These are phyloP conservation scores for Lentinula edodes DNA, from an alignment of 768 basidiomycete species.

Conservation along the genomic window DNA sequence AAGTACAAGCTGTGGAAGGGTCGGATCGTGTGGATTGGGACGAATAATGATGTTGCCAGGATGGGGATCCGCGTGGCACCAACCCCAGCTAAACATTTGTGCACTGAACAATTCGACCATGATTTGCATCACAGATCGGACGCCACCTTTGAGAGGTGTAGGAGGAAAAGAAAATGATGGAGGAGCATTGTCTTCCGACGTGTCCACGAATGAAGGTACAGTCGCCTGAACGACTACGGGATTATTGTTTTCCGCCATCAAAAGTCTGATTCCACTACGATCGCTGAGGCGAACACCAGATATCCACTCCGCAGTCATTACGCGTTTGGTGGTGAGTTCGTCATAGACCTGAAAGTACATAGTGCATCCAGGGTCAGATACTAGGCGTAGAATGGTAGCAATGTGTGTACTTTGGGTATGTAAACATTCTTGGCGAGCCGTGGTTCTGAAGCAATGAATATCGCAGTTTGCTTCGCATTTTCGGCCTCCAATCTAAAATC, in stretches of 20 bases:
- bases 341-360: constrained; percentile 35
- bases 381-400: neutral
- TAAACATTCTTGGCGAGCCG: constrained; percentile 64
- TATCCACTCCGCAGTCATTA: constrained; percentile 86
- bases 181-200: constrained; percentile 3
- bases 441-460: constrained; percentile 66
- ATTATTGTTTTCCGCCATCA: constrained; percentile 46
- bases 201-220: constrained; percentile 4
- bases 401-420: constrained; percentile 50
- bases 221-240: constrained; percentile 6
- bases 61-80: constrained; percentile 73
- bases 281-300: constrained; percentile 72
- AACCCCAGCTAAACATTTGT: constrained; percentile 90
- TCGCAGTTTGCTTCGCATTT: constrained; percentile 68
- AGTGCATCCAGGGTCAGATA: neutral
- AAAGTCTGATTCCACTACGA: constrained; percentile 43
- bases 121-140: constrained; percentile 68
- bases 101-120: constrained; percentile 87
- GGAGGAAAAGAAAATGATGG: constrained; percentile 21
- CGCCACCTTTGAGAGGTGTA: constrained; percentile 52
- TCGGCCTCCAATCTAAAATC: constrained; percentile 77
- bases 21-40: constrained; percentile 41
- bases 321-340: constrained; percentile 65
- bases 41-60: constrained; percentile 78
- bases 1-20: constrained; percentile 62